A percentile compares a stretch with the other conserved stretches of the same genome.
phyloP scores from a whole-genome alignment of 2,329 filamentous ascomycete species.

The Plectosphaerella cucumerina region DNA sequence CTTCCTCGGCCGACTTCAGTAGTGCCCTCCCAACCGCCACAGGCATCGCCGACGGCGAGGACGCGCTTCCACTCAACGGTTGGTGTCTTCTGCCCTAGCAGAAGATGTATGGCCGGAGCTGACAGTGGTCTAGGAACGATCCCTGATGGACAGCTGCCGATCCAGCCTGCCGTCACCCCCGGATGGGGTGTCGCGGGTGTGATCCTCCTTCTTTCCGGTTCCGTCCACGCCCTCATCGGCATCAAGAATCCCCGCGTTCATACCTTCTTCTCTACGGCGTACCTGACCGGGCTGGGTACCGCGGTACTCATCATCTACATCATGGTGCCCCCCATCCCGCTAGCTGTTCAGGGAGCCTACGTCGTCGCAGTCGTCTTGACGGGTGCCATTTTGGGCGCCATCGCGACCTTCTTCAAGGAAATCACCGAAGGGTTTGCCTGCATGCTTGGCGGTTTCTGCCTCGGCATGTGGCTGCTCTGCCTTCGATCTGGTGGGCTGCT shows the following conservation, averaged over 20 bases:
- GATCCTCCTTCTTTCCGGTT: conserved; percentile 70
- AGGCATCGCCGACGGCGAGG: too few relatives aligned
- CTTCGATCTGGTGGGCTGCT: conserved; percentile 74
- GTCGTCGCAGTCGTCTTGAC: conserved; percentile 73
- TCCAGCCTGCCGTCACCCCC: conserved; percentile 72
- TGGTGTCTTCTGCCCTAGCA: too few relatives aligned
- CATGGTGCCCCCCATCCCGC: conserved; percentile 71
- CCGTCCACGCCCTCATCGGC: conserved; percentile 68
- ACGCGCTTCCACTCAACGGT: too few relatives aligned
- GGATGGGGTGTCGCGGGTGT: conserved; percentile 75
- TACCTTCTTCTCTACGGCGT: conserved; percentile 75
- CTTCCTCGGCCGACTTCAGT: too few relatives aligned
- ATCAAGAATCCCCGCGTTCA: conserved; percentile 79
- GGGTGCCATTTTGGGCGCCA: conserved; percentile 67
- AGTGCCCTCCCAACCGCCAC: too few relatives aligned
- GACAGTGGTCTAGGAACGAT: conserved; percentile 35
- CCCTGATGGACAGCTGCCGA: conserved; percentile 56
- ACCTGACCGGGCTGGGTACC: conserved; percentile 67
- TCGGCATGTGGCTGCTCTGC: conserved; percentile 87
- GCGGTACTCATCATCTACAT: conserved; percentile 84
- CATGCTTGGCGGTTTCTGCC: conserved; percentile 77
- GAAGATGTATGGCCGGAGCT: neutral
- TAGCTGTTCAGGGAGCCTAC: conserved; percentile 80
- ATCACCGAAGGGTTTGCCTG: conserved; percentile 79
- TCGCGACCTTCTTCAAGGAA: conserved; percentile 76